Percentiles rank a stretch among this genome's conserved stretches.
Evolutionary conservation across 257 asterid genomes (phyloP).

Genomic region (Gentiana dahurica): DNA sequence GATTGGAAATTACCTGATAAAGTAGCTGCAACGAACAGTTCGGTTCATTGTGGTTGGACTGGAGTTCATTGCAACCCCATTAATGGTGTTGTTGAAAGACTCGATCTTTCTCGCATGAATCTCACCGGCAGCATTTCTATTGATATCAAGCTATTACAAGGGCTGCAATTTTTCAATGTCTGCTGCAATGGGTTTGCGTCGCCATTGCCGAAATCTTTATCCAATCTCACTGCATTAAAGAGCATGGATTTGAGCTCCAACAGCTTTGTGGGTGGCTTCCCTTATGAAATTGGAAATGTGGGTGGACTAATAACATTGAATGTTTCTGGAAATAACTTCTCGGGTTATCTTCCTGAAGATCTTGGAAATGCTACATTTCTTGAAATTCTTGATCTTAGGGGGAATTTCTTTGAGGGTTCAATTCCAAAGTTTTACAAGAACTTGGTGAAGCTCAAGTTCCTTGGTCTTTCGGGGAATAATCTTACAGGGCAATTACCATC

Average conservation of each 20-base stretch:
- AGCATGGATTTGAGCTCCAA: conserved; percentile 65
- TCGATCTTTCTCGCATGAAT: conserved; percentile 61
- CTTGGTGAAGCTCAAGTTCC: conserved; percentile 41
- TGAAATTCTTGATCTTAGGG: conserved; percentile 62
- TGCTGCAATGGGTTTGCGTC: conserved; percentile 51
- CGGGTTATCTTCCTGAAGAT: conserved; percentile 56
- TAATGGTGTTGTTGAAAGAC: conserved; percentile 33
- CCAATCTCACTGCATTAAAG: conserved; percentile 36
- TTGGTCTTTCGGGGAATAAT: conserved; percentile 73
- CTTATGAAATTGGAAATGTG: conserved; percentile 40
- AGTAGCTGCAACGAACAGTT: conserved; percentile 1
- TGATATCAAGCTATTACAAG: conserved; percentile 28
- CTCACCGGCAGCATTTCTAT: conserved; percentile 45
- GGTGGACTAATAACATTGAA: conserved; percentile 30
- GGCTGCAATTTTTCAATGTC: conserved; percentile 27
- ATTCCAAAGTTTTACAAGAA: conserved; percentile 46
- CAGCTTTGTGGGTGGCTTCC: conserved; percentile 35
- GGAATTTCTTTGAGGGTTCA: conserved; percentile 61
- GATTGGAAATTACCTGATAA: conserved; percentile 40
- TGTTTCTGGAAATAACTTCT: conserved; percentile 67
- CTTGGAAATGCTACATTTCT: conserved; percentile 40
- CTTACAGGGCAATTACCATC: conserved; percentile 41
- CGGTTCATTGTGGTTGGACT: conserved; percentile 53
- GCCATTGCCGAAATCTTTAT: conserved; percentile 38
- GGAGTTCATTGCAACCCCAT: conserved; percentile 53